Evolutionary conservation across 495 filamentous ascomycete genomes (phyloP), one percentile per base, ranked within the genome.

Genomic region (Aspergillus egyptiacus): DNA sequence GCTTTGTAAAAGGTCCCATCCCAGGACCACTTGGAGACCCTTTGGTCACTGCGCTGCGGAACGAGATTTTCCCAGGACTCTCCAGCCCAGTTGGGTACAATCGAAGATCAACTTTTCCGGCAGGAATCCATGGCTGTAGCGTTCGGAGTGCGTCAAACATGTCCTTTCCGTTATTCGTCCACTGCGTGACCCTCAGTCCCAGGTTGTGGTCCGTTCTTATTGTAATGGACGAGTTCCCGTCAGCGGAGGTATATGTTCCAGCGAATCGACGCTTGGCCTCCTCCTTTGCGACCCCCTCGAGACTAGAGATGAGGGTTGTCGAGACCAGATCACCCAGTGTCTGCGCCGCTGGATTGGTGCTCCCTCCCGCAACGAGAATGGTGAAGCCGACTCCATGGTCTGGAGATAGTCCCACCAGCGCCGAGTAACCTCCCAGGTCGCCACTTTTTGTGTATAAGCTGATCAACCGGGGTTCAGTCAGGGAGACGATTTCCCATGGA

Each of bases 361-460:
- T 46, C 25, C 41, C 48, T 6, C 77, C 75, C 5, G 68, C 74
- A 10, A 60, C 62, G 1, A 80, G 55, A 6, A 83, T 52, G 0
- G 67, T 67, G 27, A 77, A 77, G 39, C 78, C 76, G n/a, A 75
- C 60, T 39, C 66, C 69, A 53, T 78, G 75, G 55, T 80, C 78
- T 0, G 77, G 75, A 22, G 72, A 59, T 0, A 82, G 60, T 1
- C 61, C 71, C 14, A 80, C 19, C 3, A 70, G 45, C 39, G 65
- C 62, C 24, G 73, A 71, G 53, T 80, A 82, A 4, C 46, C 28
- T 10, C 64, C 66, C 5, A 78, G 50, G 43, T 77, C 76, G 2
- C 79, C 79, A 15, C 60, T 48, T 52, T 81, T 81, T 32, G 72
- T 76, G 61, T 81, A 82, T n/a, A 80, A 57, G 18, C 80, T 75